These are phyloP conservation scores for Rhodomyrtus tomentosa DNA, from an alignment of 345 rosid genomes.

Conservation along the genomic window DNA sequence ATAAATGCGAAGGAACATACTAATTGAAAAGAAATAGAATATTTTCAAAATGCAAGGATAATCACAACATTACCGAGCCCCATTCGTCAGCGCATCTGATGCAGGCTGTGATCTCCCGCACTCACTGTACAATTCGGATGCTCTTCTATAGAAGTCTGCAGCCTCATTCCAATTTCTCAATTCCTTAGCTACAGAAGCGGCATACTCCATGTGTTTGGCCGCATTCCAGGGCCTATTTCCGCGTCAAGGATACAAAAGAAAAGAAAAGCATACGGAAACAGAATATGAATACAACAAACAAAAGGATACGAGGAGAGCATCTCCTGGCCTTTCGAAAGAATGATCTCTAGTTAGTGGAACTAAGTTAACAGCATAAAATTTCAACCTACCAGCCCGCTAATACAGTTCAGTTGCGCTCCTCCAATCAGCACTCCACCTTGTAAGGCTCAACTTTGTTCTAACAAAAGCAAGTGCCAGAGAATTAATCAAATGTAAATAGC, in stretches of 20 bases:
- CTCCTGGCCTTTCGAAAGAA: slow-evolving; percentile 67
- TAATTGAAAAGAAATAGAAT: background rate
- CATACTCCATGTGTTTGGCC: slow-evolving; percentile 91
- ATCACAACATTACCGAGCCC: slow-evolving; percentile 48
- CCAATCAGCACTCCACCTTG: slow-evolving; percentile 99
- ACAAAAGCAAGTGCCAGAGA: background rate
- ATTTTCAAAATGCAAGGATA: background rate
- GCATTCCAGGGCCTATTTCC: slow-evolving; percentile 87
- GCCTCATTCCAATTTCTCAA: slow-evolving; percentile 75
- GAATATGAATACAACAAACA: background rate
- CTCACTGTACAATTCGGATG: slow-evolving; percentile 75
- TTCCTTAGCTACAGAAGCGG: slow-evolving; percentile 81
- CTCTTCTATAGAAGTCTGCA: slow-evolving; percentile 67
- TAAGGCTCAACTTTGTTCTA: slow-evolving; percentile 84
- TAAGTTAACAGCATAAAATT: background rate
- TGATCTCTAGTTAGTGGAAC: background rate
- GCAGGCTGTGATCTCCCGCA: slow-evolving; percentile 94
- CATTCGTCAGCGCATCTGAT: slow-evolving; percentile 94
- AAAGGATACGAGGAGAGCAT: slow-evolving; percentile 89
- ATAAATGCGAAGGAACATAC: background rate
- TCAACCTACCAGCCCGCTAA: slow-evolving; percentile 70
- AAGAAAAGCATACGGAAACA: background rate
- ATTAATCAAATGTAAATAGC: background rate
- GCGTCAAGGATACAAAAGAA: slow-evolving; percentile 30
- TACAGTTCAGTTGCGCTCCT: slow-evolving; percentile 65